Base-by-base conservation (phyloP, 345 rosid species). In the Dimocarpus longan region DNA sequence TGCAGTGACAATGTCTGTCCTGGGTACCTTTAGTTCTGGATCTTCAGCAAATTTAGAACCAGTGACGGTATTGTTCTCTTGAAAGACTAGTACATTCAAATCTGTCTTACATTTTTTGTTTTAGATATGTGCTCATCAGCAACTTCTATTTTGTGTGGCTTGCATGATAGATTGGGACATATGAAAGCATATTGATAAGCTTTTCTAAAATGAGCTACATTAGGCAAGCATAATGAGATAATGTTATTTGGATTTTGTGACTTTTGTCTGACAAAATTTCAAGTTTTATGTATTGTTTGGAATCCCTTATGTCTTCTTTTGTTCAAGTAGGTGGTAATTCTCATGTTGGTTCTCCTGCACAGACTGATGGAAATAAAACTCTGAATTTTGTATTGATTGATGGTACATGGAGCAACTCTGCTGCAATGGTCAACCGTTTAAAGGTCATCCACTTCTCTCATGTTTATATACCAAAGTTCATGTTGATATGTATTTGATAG, bases 401-500 rank as follows among this genome's bases (percentile, higher is more conserved):
- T 79, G 98, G 99, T 50, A 94, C 99, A 43, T 96, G 99, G 98
- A 96, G 89, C 90, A 96, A 96, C 78, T 93, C 98, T 71, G 92
- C 94, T 69, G 97, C 99, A 71, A 94, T 93, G 99, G 88, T 93
- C 88, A 91, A 85, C 82, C 99, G 99, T 56, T 75, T 96, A 54
- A 94, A 93, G 97, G 99, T 93, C 80, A 66, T 79, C 7, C 48
- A 44, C 59, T 26, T 42, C 13, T 19, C 26, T 54, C 43, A 67
- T 71, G 10, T 12, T 54, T 70, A 48, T 48, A 18, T 6, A 67
- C 52, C 48, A 63, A 71, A 24, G 16, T 8, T 73, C 40, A 26
- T 44, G 24, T 63, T 22, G 78, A 18, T 72, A 32, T n/a, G 22
- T 26, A 24, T 44, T 8, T 42, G 52, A 40, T 21, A 22, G 7